Evolutionary conservation across 495 filamentous ascomycete species (phyloP), one percentile per base, ranked within the genome.

Genomic region (Articulospora tetracladia): DNA sequence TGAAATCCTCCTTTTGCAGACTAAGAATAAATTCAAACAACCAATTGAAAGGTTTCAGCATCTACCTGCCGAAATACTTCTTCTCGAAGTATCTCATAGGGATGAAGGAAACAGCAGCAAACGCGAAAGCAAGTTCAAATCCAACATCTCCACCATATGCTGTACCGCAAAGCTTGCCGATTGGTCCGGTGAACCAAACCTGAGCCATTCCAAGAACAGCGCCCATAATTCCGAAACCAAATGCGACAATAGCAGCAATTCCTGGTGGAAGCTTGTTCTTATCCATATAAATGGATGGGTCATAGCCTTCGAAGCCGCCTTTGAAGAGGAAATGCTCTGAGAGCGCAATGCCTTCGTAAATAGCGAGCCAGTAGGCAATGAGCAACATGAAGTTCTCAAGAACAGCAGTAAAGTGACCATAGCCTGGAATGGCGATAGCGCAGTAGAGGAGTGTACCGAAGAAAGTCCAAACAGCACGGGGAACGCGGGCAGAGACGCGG

Each of bases 291-390:
- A 79, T 72, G 56, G 84, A 82, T 1, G 81, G 73, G 22, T 66
- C 57, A 71, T 93, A 93, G n/a, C 81, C 83, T 1, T 51, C 24
- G 69, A 87, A 81, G 1, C 84, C 83, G 34, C 83, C 80, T 66
- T 83, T 84, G 79, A 89, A 93, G 70, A 92, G 55, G 70, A 91
- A 87, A 75, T 95, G 90, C 60, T 95, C 91, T 8, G 79, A 73
- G 26, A 92, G 68, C 3, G 84, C 74, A 64, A 95, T 83, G 44
- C 57, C 87, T 58, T 86, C 81, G 75, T 93, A 95, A 64, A 94
- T 92, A 36, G 89, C 84, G 3, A 93, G 79, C 90, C 90, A 95
- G 76, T 94, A 93, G 24, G 84, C 86, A 59, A 90, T 90, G 60
- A 90, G 70, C 65, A 89, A 74, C 83, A 94, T 88, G 73, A 95